A percentile compares a stretch with the other conserved stretches of the same genome.
Conservation (phyloP, 148 eudicot species). For the Spergularia bocconei region DNA sequence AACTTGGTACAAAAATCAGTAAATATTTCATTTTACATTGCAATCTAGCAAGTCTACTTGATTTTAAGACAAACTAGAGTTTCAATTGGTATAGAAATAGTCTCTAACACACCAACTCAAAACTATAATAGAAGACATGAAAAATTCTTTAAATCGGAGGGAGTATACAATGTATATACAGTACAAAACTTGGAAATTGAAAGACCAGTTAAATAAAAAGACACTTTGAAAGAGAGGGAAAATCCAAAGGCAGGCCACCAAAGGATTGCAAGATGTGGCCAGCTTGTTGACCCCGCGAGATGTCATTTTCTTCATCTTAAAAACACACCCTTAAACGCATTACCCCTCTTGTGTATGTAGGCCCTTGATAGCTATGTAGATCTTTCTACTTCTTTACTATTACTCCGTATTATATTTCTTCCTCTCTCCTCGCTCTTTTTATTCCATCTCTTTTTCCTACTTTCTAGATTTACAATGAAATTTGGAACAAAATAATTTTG, state of each 20-base stretch:
- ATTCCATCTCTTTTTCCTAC: constrained; percentile 4
- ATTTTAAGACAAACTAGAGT: no score
- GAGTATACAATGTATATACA: no score
- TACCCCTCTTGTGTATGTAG: constrained; percentile 36
- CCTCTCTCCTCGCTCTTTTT: neutral
- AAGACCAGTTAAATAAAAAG: no score
- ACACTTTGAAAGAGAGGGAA: neutral
- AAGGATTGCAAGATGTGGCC: constrained; percentile 33
- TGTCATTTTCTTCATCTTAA: constrained; percentile 48
- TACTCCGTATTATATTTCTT: neutral
- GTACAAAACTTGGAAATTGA: no score
- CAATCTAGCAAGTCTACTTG: no score
- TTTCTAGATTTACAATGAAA: neutral
- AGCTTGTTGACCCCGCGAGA: constrained; percentile 35
- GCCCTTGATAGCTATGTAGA: constrained; percentile 57
- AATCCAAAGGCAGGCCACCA: neutral
- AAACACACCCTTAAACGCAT: constrained; percentile 26
- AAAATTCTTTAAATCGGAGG: no score
- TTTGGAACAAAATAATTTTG: neutral
- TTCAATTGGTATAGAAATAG: no score
- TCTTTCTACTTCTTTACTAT: constrained; percentile 40
- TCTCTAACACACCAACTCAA: no score
- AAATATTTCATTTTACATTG: no score
- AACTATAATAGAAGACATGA: no score
- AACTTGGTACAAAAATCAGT: no score